Base-by-base conservation (phyloP, 371 early-diverging fungal genomes). In the Mortierella sp. region DNA sequence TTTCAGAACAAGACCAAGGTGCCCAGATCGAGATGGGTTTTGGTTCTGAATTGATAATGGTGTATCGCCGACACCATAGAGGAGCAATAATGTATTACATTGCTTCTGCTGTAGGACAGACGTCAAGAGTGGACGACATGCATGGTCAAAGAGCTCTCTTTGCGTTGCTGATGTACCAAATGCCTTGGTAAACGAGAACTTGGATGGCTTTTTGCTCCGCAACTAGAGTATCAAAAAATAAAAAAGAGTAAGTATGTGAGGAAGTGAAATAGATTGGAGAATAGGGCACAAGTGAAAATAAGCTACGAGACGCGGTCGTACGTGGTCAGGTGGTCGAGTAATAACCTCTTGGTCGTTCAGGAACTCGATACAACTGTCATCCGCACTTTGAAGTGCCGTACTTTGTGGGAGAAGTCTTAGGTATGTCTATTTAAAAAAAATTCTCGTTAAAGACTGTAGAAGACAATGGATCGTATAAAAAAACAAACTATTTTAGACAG, bases 61-160 rank as follows among this genome's bases (percentile, higher is more conserved):
- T 9, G 92, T 91, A 45, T 93, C 93, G 28, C 94, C 94, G 53
- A 92, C 91, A 6, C 94, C 93, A 58, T 93, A 93, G 0, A 92
- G 86, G 72, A 94, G 92, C 44, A 93, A 57, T 23, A 92, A 73
- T 21, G 88, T 87, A 65, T 93, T 91, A 64, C 83, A 86, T 6
- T 92, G 92, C 7, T 74, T 58, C n/a, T 69, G 62, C 18, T 23
- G 48, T 25, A 89, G 65, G 0, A 86, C 76, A 55, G 87, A 83
- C 16, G 74, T 61, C 18, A 92, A 75, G 4, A 90, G 82, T 0
- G 90, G 90, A 25, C 87, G 45, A 7, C 91, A 89, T 0, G 88
- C 86, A 19, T 86, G 83, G 12, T 88, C 83, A 37, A 92, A 93
- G 16, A 92, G 84, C 0, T 80, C 77, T 23, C 87, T 65, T 70